Base-by-base conservation (phyloP, 75 land plant species). In the Azolla pinnata region DNA sequence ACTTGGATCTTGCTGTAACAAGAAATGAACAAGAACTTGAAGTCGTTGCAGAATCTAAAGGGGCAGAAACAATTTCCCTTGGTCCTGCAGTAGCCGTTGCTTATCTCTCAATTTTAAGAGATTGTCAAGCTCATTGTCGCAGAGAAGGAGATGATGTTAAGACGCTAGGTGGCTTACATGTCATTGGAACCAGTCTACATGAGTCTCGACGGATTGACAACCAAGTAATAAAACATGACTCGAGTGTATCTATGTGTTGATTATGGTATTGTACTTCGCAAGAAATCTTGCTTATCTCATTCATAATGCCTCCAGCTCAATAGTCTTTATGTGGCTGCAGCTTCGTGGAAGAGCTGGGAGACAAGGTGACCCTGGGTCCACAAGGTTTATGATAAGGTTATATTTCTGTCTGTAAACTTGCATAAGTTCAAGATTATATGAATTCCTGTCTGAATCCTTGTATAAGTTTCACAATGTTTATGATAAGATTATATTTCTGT, bases 351-450 rank as follows among this genome's bases (percentile, higher is more conserved):
- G 99, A 71, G 96, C 99, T 38, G 99, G 97, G 1, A 81, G 99
- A 52, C 99, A 95, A 73, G 99, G 99, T 33, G 99, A 95, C 63
- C 99, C 99, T 35, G 99, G 99, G 53, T 95, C 99, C 54, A 95
- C 99, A 34, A 78, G 96, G 63, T 95, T 95, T 71, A 86, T 95
- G 88, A 85, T 95, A 65, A 95, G 99, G 97, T 90, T 76, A 1
- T 46, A 2, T 46, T 3, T 46, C 17, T 14, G 21, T 38, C 42
- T 38, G n/a, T n/a, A n/a, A n/a, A n/a, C n/a, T n/a, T n/a, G n/a
- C n/a, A n/a, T n/a, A n/a, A n/a, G n/a, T n/a, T n/a, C n/a, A n/a
- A n/a, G n/a, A n/a, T n/a, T n/a, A n/a, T n/a, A n/a, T n/a, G n/a
- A n/a, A n/a, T n/a, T n/a, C n/a, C n/a, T n/a, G n/a, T n/a, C n/a